Percentiles rank a stretch among this genome's conserved stretches.
These are phyloP conservation scores for Pseudogymnoascus sp. DNA, from an alignment of 2,329 filamentous ascomycete species.

Conservation along the genomic window DNA sequence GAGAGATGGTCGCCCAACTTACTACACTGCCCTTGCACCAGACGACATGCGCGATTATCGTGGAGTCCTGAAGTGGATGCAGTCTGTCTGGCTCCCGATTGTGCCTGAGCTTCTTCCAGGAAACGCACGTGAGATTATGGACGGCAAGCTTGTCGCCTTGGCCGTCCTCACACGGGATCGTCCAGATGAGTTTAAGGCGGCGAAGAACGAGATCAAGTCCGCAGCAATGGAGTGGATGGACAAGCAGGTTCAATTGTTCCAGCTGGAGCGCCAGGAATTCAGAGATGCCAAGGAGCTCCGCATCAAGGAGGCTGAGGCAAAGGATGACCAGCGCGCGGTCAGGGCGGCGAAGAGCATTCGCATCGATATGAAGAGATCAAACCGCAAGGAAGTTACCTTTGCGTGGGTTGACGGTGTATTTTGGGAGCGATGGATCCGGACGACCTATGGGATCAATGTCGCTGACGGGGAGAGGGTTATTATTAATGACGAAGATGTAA, in stretches of 20 bases:
- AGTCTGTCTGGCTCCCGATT: conserved; percentile 88
- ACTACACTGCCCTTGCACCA: conserved; percentile 80
- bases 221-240: conserved; percentile 98
- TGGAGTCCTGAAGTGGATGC: conserved; percentile 85
- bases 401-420: conserved; percentile 96
- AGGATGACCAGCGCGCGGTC: conserved; percentile 79
- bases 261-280: conserved; percentile 85
- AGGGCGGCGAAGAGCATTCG: conserved; percentile 82
- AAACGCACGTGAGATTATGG: conserved; percentile 92
- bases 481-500: conserved; percentile 94
- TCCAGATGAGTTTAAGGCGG: conserved; percentile 66
- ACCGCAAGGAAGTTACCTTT: conserved; percentile 84
- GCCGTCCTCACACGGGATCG: conserved; percentile 77
- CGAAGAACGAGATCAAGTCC: conserved; percentile 86
- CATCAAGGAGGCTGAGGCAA: conserved; percentile 93
- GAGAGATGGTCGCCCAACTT: conserved; percentile 79
- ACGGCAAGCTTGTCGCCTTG: conserved; percentile 87
- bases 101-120: conserved; percentile 87
- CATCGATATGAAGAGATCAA: conserved; percentile 81
- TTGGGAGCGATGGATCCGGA: conserved; percentile 94
- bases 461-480: conserved; percentile 82
- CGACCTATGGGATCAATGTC: conserved; percentile 88
- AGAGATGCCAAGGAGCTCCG: conserved; percentile 90
- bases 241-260: conserved; percentile 84
- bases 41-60: conserved; percentile 85